Conservation (phyloP, 106 monocot species). For the Triglochin maritima region DNA sequence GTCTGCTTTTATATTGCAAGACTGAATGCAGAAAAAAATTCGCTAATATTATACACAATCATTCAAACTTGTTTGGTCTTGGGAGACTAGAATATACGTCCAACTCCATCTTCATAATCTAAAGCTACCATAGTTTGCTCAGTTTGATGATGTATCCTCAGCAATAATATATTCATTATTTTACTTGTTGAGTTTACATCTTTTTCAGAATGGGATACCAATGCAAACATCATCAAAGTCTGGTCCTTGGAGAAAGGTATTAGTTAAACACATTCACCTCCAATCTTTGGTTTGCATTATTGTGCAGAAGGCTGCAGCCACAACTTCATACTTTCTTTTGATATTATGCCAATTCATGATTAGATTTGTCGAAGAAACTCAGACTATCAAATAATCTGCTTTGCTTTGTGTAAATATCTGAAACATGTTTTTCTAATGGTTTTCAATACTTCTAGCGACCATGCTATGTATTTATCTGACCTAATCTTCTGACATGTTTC, state of each 20-base stretch:
- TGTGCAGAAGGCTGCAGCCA: not conserved
- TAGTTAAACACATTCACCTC: not conserved
- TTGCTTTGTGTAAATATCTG: no score
- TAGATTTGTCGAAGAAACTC: not conserved
- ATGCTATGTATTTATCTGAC: no score
- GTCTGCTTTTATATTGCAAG: not conserved
- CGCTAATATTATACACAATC: not conserved
- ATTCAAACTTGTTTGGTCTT: not conserved
- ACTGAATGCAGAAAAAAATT: not conserved
- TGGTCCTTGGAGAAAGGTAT: slow-evolving; percentile 54
- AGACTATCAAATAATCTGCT: no score
- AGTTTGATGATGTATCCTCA: not conserved
- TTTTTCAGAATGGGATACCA: slow-evolving; percentile 23
- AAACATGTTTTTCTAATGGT: no score
- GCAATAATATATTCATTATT: no score
- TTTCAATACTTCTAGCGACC: no score
- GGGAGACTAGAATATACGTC: no score
- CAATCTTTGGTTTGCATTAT: not conserved
- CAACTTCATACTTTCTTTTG: not conserved
- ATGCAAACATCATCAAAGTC: slow-evolving; percentile 34
- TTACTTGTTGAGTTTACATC: not conserved
- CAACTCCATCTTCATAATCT: not conserved
- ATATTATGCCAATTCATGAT: not conserved
- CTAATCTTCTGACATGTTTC: no score
- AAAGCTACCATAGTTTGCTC: not conserved